Evolutionary conservation across 768 basidiomycete species (phyloP), one percentile per base, ranked within the genome.

Genomic region (Auricularia auricula-judae): DNA sequence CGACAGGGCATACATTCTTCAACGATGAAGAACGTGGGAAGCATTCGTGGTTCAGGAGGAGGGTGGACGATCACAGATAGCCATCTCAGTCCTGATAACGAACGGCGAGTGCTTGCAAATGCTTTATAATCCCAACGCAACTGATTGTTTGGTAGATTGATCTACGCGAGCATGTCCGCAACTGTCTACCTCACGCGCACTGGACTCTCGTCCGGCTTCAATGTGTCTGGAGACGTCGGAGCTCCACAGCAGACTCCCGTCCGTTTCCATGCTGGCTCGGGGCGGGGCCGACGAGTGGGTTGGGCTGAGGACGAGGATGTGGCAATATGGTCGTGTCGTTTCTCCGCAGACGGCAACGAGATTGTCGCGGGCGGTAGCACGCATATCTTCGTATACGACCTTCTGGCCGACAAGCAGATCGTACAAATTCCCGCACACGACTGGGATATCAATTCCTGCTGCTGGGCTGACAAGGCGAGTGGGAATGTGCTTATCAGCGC

Each of bases 291-390:
- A 77, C 35, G 74, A 79, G 5, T 14, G 39, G 39, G 7, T 8
- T 42, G 39, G 39, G 39, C 39, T 7, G 39, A 42, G 39, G 63
- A 61, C 56, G 82, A 83, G 43, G 76, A 79, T 16, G 87, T 85
- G 65, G 85, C 89, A 60, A 90, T 98, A 63, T 99, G 91, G 87
- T 93, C 91, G 67, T 93, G 96, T 72, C 85, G 91, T 53, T 98
- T 98, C 74, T 98, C 94, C 42, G 93, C 95, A 5, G 96, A 98
- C 70, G 95, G 93, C 0, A 91, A 89, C 59, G 97, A 99, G 74
- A 86, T 98, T 21, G 84, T 99, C 54, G 96, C 96, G 35, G 96
- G 96, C 12, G 94, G 92, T 2, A 86, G 83, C 56, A 44, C 89
- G 90, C 8, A 86, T 33, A 64, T 75, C 35, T 44, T 69, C 93